Evolutionary conservation across 176 grass and related monocot genomes (phyloP), one percentile per base, ranked within the genome.

Genomic region (Thinopyrum elongatum): DNA sequence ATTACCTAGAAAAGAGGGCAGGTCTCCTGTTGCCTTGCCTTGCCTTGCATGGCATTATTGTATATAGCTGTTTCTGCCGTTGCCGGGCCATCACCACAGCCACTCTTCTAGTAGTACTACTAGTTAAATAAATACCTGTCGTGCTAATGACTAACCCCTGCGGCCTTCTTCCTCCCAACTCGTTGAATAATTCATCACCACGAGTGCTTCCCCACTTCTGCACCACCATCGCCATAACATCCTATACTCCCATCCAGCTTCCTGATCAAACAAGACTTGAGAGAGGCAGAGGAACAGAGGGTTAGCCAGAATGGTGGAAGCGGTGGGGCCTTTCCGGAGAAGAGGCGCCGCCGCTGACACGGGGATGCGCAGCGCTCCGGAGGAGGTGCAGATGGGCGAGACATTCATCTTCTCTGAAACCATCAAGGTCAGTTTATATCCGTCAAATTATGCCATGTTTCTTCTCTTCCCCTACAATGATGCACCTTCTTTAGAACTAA

Each of bases 391-490:
- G 86, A 89, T 89, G 86, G 86, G 88, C 58, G 88, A 94, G 31
- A 82, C 81, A 39, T 82, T 97, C 34, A 25, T 88, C 80, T 94
- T 97, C 88, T 87, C 95, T 47, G 92, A 97, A 65, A 92, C 88
- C 84, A 91, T 97, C 90, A 89, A 94, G 90, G 95, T 94, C 63
- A 38, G 59, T 44, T 42, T 51, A 1, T 17, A 79, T 53, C 53
- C 28, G 55, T 68, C 49, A 17, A 25, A 25, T 60, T 87, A 11
- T 31, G 15, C 49, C 41, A 53, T 82, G 61, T 14, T 5, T 49
- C 44, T 74, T 47, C 71, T 74, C 41, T 47, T 47, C 65, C 63
- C 10, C 66, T 69, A 53, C 70, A 35, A 30, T 59, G 8, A 17
- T 41, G 28, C n/a, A 46, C 66, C 30, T 83, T 86, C 10, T 69